Evolutionary conservation across 805 yeast genomes (phyloP), one percentile per base, ranked within the genome.

Genomic region (Torulaspora delbrueckii): DNA sequence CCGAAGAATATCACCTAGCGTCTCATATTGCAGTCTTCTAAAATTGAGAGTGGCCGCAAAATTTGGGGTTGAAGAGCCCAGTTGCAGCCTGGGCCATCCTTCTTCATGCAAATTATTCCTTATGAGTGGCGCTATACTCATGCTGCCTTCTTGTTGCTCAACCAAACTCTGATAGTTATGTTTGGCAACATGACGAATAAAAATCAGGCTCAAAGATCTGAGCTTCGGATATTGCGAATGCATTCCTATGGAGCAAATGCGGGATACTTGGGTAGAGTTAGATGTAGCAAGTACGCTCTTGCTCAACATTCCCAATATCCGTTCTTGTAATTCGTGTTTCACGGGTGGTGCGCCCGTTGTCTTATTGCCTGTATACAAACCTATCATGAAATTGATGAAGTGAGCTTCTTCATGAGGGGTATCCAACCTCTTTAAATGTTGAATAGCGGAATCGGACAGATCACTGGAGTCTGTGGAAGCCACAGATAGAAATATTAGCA

Each of bases 11-110:
- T 79, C 74, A 1, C 95, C 93, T 19, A 90, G 63, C 0, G 95
- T 82, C 60, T 86, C 96, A 58, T 87, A 90, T 54, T 85, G 87
- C 31, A 73, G 65, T 55, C 76, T 74, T 54, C 93, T 73, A 53
- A 78, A 82, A 4, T 65, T 54, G 2, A 77, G 48, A 2, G 71
- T 55, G 36, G 65, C 69, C 43, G 69, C 67, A 12, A 69, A 67
- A 9, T 71, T 68, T 2, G 67, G 69, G 0, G 63, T 62, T 1
- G 57, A 46, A 7, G 59, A 35, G 13, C 61, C 58, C 9, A 68
- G 53, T 37, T 68, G 71, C 37, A 73, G 52, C 47, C 62, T 68
- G 5, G 85, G 85, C 85, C 84, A 80, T 3, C 85, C 85, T 45
- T 77, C 82, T 16, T 72, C 63, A 43, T 73, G 64, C 2, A 85